Evolutionary conservation across 371 early-diverging fungal genomes (phyloP), one percentile per base, ranked within the genome.

Genomic region (Dipsacomyces acuminosporus): DNA sequence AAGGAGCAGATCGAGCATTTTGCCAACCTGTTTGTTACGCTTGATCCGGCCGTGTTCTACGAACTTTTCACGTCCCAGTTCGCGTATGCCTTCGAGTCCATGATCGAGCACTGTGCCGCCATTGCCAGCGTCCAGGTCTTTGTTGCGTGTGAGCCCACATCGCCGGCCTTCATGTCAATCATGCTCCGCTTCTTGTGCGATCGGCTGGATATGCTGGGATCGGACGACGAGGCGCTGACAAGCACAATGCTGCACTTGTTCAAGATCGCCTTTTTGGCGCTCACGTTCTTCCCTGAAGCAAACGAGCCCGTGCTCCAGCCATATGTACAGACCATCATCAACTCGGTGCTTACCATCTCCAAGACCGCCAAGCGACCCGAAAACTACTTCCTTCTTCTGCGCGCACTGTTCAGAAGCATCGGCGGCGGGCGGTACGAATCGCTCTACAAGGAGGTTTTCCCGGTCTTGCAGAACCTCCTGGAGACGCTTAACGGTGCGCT

Each of bases 31-130:
- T 96, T 96, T 72, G 87, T 88, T 6, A 62, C 77, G 25, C 71
- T 96, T 8, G 96, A 98, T 56, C 90, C 93, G 0, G 84, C 92
- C 3, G 82, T 94, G 1, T 96, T 96, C 71, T 95, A 95, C 66
- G 99, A 98, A 59, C 83, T 98, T 4, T 90, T 97, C 59, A 76
- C 88, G 4, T 84, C 92, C 1, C 87, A 96, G 63, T 87, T 98
- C 51, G 83, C 78, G 15, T 89, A 82, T 55, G 80, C 96, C 18
- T 91, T 94, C 64, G 87, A 91, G 3, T 81, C 84, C 17, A 88
- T 90, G 57, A 64, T 94, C 20, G 72, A 77, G 61, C 90, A 96
- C 62, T 81, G 84, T 0, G 82, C 90, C 8, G 76, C 95, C 2
- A 73, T 94, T 7, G 83, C 88, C 34, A 77, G 96, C 25, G 89